Evolutionary conservation across 768 basidiomycete species (phyloP).

Genomic region (Lentinula aciculospora): DNA sequence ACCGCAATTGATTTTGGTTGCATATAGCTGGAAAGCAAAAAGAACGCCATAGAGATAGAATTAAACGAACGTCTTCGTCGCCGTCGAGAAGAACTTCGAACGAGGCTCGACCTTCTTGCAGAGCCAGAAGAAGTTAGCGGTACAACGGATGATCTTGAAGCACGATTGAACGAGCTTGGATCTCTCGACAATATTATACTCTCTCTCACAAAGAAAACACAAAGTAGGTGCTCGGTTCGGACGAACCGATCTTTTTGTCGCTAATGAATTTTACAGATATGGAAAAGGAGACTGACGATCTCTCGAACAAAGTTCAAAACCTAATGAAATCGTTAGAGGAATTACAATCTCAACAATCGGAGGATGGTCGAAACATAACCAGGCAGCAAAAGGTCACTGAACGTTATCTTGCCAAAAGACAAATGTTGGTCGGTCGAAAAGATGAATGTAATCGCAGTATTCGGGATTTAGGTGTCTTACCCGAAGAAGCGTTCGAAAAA

Average conservation of each 20-base stretch:
- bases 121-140: conserved; percentile 51
- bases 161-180: conserved; percentile 63
- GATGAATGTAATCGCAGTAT: conserved; percentile 96
- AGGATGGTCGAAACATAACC: conserved; percentile 84
- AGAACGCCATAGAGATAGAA: conserved; percentile 86
- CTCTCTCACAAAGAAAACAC: conserved; percentile 53
- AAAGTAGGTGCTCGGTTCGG: conserved; percentile 37
- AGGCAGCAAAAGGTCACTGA: conserved; percentile 94
- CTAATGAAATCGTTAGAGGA: conserved; percentile 62
- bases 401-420: conserved; percentile 87
- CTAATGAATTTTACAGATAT: conserved; percentile 35
- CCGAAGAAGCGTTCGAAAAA: conserved; percentile 96
- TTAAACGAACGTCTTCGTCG: conserved; percentile 84
- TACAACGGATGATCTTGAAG: conserved; percentile 62
- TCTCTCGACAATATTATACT: conserved; percentile 64
- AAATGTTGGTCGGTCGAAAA: conserved; percentile 77
- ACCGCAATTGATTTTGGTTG: conserved; percentile 3
- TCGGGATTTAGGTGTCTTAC: conserved; percentile 91
- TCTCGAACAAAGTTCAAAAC: conserved; percentile 60
- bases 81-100: conserved; percentile 70
- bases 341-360: conserved; percentile 74
- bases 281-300: conserved; percentile 68
- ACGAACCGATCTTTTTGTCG: neutral
- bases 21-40: conserved; percentile 61
- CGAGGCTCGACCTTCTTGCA: conserved; percentile 71